Base-by-base conservation (phyloP, 371 early-diverging fungal genomes). In the Actinomortierella ambigua region DNA sequence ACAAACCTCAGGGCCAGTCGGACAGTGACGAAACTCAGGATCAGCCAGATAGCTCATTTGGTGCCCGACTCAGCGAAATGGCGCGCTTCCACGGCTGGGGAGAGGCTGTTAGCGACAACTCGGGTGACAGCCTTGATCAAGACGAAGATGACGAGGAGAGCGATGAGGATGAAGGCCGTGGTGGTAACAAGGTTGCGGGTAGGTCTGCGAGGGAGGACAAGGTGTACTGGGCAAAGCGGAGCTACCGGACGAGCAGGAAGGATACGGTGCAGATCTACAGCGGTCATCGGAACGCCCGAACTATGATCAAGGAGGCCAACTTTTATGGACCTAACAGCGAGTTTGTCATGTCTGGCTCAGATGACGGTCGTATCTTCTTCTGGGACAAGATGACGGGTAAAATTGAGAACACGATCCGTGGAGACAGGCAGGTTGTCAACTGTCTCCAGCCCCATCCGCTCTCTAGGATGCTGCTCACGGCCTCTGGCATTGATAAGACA, bases 301-400 rank as follows among this genome's bases (percentile, higher is more conserved):
- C 73, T 1, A 73, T 67, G 73, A 76, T 90, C 47, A 95, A 95
- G 70, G 94, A 93, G 53, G 90, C 89, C 23, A 89, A 86, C 59
- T 93, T 92, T 71, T 85, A 84, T 65, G 91, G 92, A 0, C 77
- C 79, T 0, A 68, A 84, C 41, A 88, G 87, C 57, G 84, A 84
- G 55, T 93, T 88, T 55, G 76, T 95, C 28, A 83, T 89, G 40
- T 90, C 90, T 2, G 95, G 95, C 0, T 88, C 89, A 1, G 95
- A 95, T 60, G 93, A 90, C 62, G 92, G 94, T 2, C 78, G 82
- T 24, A 59, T 88, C 7, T 91, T 88, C 64, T 73, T 93, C 52
- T 95, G 93, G 93, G 85, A 89, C 63, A 88, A 88, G 64, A 62
- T 69, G 48, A 82, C 88, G 1, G 78, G 81, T 57, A 77, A 78